Conservation (phyloP, 805 yeast species). For the Suhomyces sp. region DNA sequence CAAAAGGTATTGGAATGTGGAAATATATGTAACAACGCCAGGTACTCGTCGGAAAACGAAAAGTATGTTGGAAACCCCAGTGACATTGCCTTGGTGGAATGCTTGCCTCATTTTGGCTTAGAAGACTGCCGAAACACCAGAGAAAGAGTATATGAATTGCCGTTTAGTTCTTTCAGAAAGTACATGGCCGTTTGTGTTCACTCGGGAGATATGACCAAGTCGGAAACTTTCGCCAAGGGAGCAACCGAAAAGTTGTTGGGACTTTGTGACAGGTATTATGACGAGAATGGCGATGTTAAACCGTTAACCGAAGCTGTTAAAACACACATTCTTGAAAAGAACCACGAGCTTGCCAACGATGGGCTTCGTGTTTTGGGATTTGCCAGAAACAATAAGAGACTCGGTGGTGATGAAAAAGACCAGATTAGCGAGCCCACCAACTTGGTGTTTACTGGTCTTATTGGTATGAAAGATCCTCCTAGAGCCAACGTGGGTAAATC, state of each 20-base stretch:
- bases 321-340: slow-evolving; percentile 50
- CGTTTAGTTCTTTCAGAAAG: slow-evolving; percentile 81
- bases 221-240: slow-evolving; percentile 77
- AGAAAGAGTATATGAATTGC: slow-evolving; percentile 66
- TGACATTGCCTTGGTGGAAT: slow-evolving; percentile 85
- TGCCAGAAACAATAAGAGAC: slow-evolving; percentile 50
- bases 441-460: slow-evolving; percentile 75
- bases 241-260: slow-evolving; percentile 75
- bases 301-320: slow-evolving; percentile 53
- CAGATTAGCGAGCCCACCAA: slow-evolving; percentile 48
- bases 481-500: slow-evolving; percentile 80
- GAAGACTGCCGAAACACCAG: slow-evolving; percentile 64
- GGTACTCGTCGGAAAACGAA: slow-evolving; percentile 63
- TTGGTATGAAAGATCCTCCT: slow-evolving; percentile 98
- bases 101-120: slow-evolving; percentile 64
- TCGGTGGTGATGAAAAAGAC: slow-evolving; percentile 27
- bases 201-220: slow-evolving; percentile 53
- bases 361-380: slow-evolving; percentile 85
- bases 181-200: slow-evolving; percentile 82
- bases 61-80: slow-evolving; percentile 89
- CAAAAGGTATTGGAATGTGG: slow-evolving; percentile 59
- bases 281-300: slow-evolving; percentile 55
- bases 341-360: slow-evolving; percentile 66
- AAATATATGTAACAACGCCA: slow-evolving; percentile 71
- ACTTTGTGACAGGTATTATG: slow-evolving; percentile 57